A percentile compares a stretch with the other conserved stretches of the same genome.
phyloP scores from a whole-genome alignment of 176 grass and related monocot genomes.

The Dendrocalamus sinicus region DNA sequence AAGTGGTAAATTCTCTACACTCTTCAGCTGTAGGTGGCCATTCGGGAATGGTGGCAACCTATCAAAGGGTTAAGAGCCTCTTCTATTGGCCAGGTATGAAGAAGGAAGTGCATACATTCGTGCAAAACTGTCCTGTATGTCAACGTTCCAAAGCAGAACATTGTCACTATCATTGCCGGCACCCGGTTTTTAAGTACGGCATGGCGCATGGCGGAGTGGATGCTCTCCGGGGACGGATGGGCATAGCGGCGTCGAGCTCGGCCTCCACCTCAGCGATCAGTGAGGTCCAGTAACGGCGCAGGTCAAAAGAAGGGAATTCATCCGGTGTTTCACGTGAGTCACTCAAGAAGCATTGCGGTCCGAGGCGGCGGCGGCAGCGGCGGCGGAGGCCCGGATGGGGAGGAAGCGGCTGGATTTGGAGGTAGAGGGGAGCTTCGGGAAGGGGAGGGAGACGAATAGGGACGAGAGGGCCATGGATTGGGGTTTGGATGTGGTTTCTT shows the following conservation, averaged over 20 bases:
- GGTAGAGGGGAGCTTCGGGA: constrained; percentile 39
- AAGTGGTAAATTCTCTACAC: too few species aligned
- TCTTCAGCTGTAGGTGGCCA: too few species aligned
- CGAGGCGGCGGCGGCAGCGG: neutral
- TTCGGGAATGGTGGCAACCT: too few species aligned
- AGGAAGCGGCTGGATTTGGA: constrained; percentile 32
- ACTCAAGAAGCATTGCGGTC: too few species aligned
- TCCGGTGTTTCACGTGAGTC: too few species aligned
- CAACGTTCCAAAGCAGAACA: too few species aligned
- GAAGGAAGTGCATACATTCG: too few species aligned
- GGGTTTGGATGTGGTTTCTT: constrained; percentile 33
- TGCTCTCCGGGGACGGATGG: constrained; percentile 68
- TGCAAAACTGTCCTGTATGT: too few species aligned
- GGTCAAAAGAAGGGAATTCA: constrained; percentile 76
- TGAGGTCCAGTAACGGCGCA: constrained; percentile 82
- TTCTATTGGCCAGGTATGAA: too few species aligned
- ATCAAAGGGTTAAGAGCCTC: too few species aligned
- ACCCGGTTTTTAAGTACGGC: constrained; percentile 66
- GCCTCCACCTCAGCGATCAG: constrained; percentile 73
- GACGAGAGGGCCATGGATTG: constrained; percentile 73
- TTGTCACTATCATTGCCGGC: constrained; percentile 67
- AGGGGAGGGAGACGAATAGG: constrained; percentile 39
- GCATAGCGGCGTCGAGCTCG: constrained; percentile 76
- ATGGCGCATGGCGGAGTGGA: constrained; percentile 88
- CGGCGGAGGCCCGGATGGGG: constrained; percentile 32